These are phyloP conservation scores for Trypanosoma mega DNA, from an alignment of 208 protist species.

Conservation along the genomic window DNA sequence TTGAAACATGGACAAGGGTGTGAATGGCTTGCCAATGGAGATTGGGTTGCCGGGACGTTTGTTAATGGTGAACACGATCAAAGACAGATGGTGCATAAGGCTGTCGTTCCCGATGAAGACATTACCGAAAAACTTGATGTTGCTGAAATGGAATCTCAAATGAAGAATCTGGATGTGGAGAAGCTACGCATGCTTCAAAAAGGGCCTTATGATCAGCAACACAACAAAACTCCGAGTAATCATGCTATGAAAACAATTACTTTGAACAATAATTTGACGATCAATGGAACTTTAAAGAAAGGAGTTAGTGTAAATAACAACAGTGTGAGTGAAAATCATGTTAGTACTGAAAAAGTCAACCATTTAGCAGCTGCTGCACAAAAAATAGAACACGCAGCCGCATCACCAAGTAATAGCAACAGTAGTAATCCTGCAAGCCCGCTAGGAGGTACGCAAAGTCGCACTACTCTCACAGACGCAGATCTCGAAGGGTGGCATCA, in stretches of 20 bases:
- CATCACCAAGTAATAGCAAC: not conserved
- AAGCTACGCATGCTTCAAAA: constrained; percentile 39
- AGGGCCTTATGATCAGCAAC: constrained; percentile 24
- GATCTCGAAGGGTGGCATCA: constrained; percentile 69
- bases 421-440: constrained; percentile 1
- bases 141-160: constrained; percentile 27
- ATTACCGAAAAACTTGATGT: constrained; percentile 24
- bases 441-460: not conserved
- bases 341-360: constrained; percentile 1
- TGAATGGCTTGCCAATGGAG: constrained; percentile 77
- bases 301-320: not conserved
- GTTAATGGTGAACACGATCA: constrained; percentile 65
- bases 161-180: constrained; percentile 43
- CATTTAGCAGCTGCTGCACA: no score
- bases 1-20: constrained; percentile 83
- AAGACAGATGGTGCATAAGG: constrained; percentile 40
- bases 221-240: not conserved
- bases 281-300: no score
- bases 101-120: constrained; percentile 25
- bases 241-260: not conserved
- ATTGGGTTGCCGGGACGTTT: constrained; percentile 77
- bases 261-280: constrained; percentile 7
- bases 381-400: not conserved
- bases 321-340: not conserved
- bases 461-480: constrained; percentile 46